Evolutionary conservation across 2,329 filamentous ascomycete species (phyloP), one percentile per base, ranked within the genome.

Genomic region (Colletotrichum aenigma): DNA sequence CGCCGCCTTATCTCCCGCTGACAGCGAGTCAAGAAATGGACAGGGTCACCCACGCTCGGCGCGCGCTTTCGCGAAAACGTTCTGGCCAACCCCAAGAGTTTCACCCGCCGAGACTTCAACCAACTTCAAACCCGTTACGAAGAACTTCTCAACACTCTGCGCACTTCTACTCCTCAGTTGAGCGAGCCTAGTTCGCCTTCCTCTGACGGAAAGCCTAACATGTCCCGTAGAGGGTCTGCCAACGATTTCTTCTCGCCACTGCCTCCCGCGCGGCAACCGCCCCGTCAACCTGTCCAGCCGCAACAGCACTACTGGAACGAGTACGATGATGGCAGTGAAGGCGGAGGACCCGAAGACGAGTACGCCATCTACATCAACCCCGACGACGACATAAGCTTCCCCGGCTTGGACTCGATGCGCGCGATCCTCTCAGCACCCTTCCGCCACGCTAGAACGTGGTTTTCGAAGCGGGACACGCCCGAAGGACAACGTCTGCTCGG

Each of bases 241-340:
- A 60, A 73, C n/a, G 70, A 71, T 2, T 70, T 76, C 60, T 74
- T 74, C 28, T 18, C 71, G 24, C 71, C 74, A 8, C 36, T 76
- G 55, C 74, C 74, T 10, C 74, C 74, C 8, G 28, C 66, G 16
- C 58, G 28, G 24, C 56, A 67, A 24, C 43, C 83, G 4, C 81
- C 82, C 12, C 78, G 83, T 7, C 74, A 79, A 16, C 76, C 77
- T 7, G 43, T 60, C n/a, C 80, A 74, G 66, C 79, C 82, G 9
- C 82, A 82, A 66, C 80, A 84, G 18, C 86, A 87, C 61, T 97
- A 96, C 81, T 97, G 95, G 95, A 96, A 95, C 83, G 95, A 97
- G 83, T 97, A 96, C 83, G 95, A 97, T 78, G 86, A 96, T 81
- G 94, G 94, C 10, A 95, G 95, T 81, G 94, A 96, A 70, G 86